Conservation (phyloP, 352 stramenopile species). For the Pythium utonaiense region DNA sequence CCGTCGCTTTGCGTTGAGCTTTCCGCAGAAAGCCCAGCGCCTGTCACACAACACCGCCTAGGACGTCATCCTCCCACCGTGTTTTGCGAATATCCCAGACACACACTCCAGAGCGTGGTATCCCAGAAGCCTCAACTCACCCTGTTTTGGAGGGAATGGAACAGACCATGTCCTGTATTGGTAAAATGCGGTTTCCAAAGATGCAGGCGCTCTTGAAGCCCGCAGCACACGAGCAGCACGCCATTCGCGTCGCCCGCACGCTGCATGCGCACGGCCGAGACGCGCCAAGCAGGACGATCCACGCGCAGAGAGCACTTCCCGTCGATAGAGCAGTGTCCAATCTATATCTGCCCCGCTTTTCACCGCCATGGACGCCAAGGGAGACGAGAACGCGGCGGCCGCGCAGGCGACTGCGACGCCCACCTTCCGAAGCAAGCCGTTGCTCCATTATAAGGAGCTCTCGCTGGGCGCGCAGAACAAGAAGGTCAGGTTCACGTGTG, state of each 20-base stretch:
- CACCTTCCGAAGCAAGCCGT: conserved; percentile 38
- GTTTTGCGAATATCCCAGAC: conserved; percentile 12
- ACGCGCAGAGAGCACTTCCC: background rate
- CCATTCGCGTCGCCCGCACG: background rate
- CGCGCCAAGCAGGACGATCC: background rate
- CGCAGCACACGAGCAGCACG: background rate
- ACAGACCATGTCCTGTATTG: too few relatives aligned
- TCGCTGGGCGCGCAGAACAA: conserved; percentile 45
- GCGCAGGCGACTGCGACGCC: conserved; percentile 4
- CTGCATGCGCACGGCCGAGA: background rate
- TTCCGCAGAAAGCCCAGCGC: conserved; percentile 12
- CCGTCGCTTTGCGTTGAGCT: conserved; percentile 5
- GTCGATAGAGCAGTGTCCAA: background rate
- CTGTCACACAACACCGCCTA: conserved; percentile 26
- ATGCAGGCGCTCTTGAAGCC: conserved; percentile 4
- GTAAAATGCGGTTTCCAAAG: background rate
- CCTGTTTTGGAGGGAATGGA: background rate
- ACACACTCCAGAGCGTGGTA: conserved; percentile 4
- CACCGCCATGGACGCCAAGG: conserved; percentile 9
- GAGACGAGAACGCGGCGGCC: conserved; percentile 23
- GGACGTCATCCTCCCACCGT: conserved; percentile 7
- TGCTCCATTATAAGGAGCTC: conserved; percentile 76
- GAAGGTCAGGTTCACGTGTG: conserved; percentile 69
- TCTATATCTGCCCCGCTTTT: background rate
- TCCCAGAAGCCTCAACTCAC: background rate